These are phyloP conservation scores for Coniosporium apollinis DNA, from an alignment of 495 filamentous ascomycete species.

Conservation along the genomic window DNA sequence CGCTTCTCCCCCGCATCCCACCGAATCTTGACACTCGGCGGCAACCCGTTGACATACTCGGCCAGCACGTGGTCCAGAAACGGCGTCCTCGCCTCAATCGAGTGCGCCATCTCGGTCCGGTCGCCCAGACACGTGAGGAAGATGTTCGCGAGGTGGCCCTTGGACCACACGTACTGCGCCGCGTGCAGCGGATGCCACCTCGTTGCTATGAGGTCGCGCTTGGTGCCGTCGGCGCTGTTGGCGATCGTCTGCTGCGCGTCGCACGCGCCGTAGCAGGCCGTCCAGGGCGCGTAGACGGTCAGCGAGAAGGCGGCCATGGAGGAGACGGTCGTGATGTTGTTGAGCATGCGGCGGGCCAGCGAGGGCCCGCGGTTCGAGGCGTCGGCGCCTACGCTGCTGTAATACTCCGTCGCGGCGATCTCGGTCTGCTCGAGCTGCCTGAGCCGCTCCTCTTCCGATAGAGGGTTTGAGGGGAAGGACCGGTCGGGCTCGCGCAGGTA, in stretches of 20 bases:
- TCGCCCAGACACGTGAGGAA: constrained; percentile 32
- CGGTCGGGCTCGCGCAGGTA: constrained; percentile 29
- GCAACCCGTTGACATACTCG: constrained; percentile 31
- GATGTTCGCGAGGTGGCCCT: constrained; percentile 24
- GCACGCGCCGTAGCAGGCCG: constrained; percentile 1
- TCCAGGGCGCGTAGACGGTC: constrained; percentile 12
- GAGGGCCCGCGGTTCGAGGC: constrained; percentile 15
- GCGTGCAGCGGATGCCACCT: constrained; percentile 36
- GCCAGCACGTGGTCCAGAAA: constrained; percentile 36
- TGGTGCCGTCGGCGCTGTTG: constrained; percentile 13
- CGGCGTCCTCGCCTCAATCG: constrained; percentile 30
- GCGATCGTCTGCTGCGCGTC: constrained; percentile 11
- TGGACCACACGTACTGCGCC: constrained; percentile 28
- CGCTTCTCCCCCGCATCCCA: constrained; percentile 15
- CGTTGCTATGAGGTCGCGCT: constrained; percentile 17
- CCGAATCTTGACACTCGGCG: constrained; percentile 30
- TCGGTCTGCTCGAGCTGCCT: constrained; percentile 6
- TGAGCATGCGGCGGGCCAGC: constrained; percentile 23
- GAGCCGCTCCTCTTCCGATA: constrained; percentile 3
- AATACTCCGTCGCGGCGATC: constrained; percentile 5
- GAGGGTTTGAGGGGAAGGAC: constrained; percentile 15
- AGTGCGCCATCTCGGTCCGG: constrained; percentile 34
- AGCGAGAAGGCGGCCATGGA: constrained; percentile 26
- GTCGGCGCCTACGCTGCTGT: constrained; percentile 9
- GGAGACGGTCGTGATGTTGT: constrained; percentile 26